phyloP scores from a whole-genome alignment of 2,329 filamentous ascomycete genomes.

The Fusarium vanettenii region DNA sequence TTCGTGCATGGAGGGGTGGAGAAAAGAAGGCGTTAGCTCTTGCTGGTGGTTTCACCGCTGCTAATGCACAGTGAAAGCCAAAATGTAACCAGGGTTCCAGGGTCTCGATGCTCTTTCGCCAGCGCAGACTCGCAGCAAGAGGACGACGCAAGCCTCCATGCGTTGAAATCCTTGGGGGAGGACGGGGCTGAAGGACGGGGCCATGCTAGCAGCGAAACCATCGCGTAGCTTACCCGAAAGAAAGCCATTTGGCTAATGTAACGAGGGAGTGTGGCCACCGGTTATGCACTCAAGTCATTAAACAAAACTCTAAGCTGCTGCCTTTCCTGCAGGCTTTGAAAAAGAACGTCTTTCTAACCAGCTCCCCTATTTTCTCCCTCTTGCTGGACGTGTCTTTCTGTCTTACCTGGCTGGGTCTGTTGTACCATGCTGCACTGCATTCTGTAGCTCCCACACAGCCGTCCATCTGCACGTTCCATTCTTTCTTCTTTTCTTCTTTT shows the following conservation, averaged over 20 bases:
- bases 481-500: not conserved
- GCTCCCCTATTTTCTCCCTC: not conserved
- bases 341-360: not conserved
- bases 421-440: constrained; percentile 10
- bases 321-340: not conserved
- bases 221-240: not conserved
- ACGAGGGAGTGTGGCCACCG: not conserved
- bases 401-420: too few species aligned
- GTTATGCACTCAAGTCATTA: not conserved
- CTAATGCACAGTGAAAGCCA: constrained; percentile 8
- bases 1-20: constrained; percentile 1
- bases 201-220: not conserved
- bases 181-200: not conserved
- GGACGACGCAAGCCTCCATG: not conserved
- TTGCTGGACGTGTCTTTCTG: not conserved
- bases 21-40: not conserved
- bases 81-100: constrained; percentile 9
- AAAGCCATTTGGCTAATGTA: not conserved
- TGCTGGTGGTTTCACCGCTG: constrained; percentile 23
- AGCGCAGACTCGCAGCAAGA: constrained; percentile 5
- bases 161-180: not conserved
- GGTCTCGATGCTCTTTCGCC: constrained; percentile 1
- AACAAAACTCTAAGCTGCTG: constrained; percentile 28
- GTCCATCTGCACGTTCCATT: not conserved
- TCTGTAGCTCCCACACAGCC: constrained; percentile 12